phyloP scores from a whole-genome alignment of 2,329 filamentous ascomycete species.

The Rhinocladiella mackenziei region DNA sequence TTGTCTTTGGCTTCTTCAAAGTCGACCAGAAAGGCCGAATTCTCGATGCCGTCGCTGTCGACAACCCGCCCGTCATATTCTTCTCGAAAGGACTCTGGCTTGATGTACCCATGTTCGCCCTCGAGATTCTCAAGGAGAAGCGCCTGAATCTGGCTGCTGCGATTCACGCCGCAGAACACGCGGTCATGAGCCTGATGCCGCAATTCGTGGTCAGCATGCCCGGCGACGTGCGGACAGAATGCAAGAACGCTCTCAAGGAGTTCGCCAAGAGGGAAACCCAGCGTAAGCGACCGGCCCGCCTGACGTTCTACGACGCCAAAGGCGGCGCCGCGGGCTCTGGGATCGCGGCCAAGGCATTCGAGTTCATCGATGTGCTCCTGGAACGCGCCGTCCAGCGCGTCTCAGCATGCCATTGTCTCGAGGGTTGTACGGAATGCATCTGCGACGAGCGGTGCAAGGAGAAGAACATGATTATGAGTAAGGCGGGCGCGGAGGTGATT shows the following conservation, averaged over 20 bases:
- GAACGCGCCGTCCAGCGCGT: conserved; percentile 72
- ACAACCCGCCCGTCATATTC: conserved; percentile 85
- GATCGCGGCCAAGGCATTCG: conserved; percentile 88
- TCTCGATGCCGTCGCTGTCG: conserved; percentile 85
- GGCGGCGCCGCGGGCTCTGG: conserved; percentile 79
- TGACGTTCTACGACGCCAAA: conserved; percentile 95
- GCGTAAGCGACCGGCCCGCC: conserved; percentile 76
- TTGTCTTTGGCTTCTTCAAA: conserved; percentile 96
- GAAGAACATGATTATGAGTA: conserved; percentile 88
- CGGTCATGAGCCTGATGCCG: conserved; percentile 78
- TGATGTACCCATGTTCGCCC: conserved; percentile 73
- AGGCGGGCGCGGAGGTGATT: conserved; percentile 78
- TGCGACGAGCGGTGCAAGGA: conserved; percentile 80
- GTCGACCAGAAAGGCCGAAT: conserved; percentile 81
- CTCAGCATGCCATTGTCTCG: conserved; percentile 68
- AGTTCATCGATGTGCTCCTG: conserved; percentile 78
- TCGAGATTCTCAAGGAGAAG: conserved; percentile 70
- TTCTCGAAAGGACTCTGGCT: conserved; percentile 92
- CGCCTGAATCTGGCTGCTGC: conserved; percentile 78
- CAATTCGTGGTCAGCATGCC: conserved; percentile 87
- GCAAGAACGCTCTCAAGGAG: conserved; percentile 84
- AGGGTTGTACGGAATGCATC: conserved; percentile 87
- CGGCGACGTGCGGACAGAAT: conserved; percentile 90
- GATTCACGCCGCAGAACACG: conserved; percentile 93
- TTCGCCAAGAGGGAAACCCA: conserved; percentile 57